Evolutionary conservation across 768 basidiomycete species (phyloP).

Genomic region (Chiua virens): DNA sequence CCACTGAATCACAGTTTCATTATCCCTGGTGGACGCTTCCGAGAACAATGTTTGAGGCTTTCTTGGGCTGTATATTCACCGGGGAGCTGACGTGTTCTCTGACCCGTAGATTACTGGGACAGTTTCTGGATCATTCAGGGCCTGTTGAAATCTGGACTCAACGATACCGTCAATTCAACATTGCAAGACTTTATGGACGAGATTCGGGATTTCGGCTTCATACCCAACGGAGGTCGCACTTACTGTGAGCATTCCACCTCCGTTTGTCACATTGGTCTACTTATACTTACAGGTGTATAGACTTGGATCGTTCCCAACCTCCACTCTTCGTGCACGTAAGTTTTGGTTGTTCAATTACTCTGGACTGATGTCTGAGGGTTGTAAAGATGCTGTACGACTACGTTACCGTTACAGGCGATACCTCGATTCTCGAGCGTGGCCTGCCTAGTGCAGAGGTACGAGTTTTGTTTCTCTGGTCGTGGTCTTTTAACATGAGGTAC

Average conservation of each 20-base stretch:
- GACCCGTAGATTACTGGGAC: conserved; percentile 51
- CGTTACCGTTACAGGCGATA: conserved; percentile 69
- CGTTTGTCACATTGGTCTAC: background rate
- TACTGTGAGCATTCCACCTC: conserved; percentile 56
- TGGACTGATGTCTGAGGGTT: background rate
- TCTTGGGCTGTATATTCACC: background rate
- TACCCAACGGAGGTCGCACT: conserved; percentile 91
- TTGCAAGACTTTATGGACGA: conserved; percentile 97
- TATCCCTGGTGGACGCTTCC: conserved; percentile 83
- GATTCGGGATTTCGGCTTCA: conserved; percentile 79
- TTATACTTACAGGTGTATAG: conserved; percentile 32
- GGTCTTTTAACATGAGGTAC: background rate
- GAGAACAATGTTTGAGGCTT: conserved; percentile 70
- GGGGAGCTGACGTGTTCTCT: background rate
- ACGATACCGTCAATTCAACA: conserved; percentile 68
- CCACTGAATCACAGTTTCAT: conserved; percentile 92
- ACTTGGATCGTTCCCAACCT: conserved; percentile 90
- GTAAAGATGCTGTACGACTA: conserved; percentile 87
- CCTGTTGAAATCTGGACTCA: conserved; percentile 77
- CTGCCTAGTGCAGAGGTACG: conserved; percentile 44
- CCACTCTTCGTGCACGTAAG: conserved; percentile 81
- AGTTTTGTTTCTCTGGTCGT: background rate
- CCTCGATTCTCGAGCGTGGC: conserved; percentile 70
- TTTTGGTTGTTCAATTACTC: background rate
- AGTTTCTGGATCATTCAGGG: conserved; percentile 90